Percentiles rank a stretch among this genome's conserved stretches.
Evolutionary conservation across 2,329 filamentous ascomycete genomes (phyloP).

Genomic region (Lasiodiplodia sp.): DNA sequence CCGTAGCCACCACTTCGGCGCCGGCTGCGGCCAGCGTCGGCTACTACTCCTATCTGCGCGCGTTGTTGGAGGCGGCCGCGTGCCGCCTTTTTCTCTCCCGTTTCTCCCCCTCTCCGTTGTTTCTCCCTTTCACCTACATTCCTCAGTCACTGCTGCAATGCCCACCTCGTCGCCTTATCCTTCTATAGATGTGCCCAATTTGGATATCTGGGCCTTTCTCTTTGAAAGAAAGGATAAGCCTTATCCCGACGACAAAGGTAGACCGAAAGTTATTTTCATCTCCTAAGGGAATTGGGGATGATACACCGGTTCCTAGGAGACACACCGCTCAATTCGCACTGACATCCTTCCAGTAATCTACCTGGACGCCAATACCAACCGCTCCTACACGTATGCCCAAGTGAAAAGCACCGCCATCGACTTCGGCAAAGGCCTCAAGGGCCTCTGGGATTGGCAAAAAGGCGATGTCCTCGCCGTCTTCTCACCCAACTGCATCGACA

Average conservation of each 20-base stretch:
- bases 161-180: constrained; percentile 73
- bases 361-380: constrained; percentile 74
- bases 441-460: constrained; percentile 78
- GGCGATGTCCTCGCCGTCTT: constrained; percentile 85
- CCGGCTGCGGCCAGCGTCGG: constrained; percentile 8
- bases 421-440: constrained; percentile 83
- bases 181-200: constrained; percentile 71
- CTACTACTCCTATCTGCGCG: constrained; percentile 14
- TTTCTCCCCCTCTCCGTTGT: neutral
- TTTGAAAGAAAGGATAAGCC: constrained; percentile 72
- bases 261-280: constrained; percentile 30
- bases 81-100: neutral
- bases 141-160: constrained; percentile 58
- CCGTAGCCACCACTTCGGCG: constrained; percentile 12
- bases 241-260: constrained; percentile 78
- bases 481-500: constrained; percentile 87
- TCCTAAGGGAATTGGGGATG: constrained; percentile 29
- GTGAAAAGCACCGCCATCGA: constrained; percentile 70
- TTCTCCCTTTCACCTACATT: neutral
- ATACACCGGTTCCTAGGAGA: constrained; percentile 7
- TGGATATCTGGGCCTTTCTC: constrained; percentile 80
- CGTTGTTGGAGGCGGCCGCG: neutral
- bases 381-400: constrained; percentile 74
- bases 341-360: constrained; percentile 69
- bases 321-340: constrained; percentile 29